Base-by-base conservation (phyloP, 139 green algal genomes). In the Micractinium conductrix region DNA sequence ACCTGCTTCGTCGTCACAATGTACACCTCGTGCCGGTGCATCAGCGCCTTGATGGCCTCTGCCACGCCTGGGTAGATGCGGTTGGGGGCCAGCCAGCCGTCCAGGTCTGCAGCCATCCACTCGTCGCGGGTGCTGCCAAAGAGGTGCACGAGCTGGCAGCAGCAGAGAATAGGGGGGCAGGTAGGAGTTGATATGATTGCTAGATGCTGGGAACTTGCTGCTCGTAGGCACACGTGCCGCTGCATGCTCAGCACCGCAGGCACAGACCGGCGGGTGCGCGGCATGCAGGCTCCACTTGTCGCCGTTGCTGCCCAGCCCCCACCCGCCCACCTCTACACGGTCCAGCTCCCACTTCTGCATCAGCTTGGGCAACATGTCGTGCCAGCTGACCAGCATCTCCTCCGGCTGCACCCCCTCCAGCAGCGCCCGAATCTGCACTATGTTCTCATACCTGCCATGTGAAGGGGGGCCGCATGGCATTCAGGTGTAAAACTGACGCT, bases 1-100 rank as follows among this genome's bases (percentile, higher is more conserved):
- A 93, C 95, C 95, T 98, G 95, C 88, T 99, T 99, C 35, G 97
- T 99, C 38, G 97, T 99, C 19, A 99, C 97, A 74, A 99, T 98
- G 91, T 97, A 99, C 12, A 97, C 84, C 68, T 98, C 88, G 50
- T 94, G 76, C 19, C 86, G 37, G 16, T 78, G 75, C 78, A 96
- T 81, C 4, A 94, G 87, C 4, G 50, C 65, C 33, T 70, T 71
- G 71, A 98, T 71, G 4, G 95, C 89, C 2, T 95, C 92, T 1
- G 93, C 88, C 42, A 98, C 90, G 5, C 95, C 96, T 1, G 86
- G 79, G 85, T 99, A 99, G 72, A 99, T 96, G 37, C 89, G 84
- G 91, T 99, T 99, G 55, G 95, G 91, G 19, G 88, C 93, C 68
- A 99, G 89, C 97, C 97, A 99, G 79, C 91, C 91, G 3, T 92